These are phyloP conservation scores for Sporothrix schenckii DNA, from an alignment of 2,329 filamentous ascomycete species.

Conservation along the genomic window DNA sequence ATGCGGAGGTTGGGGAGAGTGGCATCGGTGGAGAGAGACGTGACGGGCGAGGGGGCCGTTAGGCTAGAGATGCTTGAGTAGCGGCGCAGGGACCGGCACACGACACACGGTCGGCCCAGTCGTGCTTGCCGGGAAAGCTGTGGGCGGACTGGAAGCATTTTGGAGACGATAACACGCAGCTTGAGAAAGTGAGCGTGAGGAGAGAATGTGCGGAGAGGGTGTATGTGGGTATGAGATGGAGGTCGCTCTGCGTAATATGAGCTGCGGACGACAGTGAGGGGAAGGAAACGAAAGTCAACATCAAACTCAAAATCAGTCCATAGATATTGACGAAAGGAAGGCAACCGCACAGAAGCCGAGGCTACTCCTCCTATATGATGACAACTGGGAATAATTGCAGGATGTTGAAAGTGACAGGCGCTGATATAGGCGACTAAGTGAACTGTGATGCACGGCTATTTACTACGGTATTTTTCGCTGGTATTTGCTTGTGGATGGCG, in stretches of 20 bases:
- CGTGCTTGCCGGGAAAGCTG: slow-evolving; percentile 20
- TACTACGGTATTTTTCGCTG: background rate
- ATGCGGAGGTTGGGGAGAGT: slow-evolving; percentile 48
- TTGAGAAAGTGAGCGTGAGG: slow-evolving; percentile 3
- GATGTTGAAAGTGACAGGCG: background rate
- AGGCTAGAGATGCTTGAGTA: slow-evolving; percentile 1
- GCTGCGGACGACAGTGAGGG: background rate
- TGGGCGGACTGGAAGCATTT: slow-evolving; percentile 25
- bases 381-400: background rate
- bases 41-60: background rate
- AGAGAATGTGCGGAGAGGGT: background rate
- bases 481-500: background rate
- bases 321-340: background rate
- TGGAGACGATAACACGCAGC: background rate
- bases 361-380: background rate
- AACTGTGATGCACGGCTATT: slow-evolving; percentile 10
- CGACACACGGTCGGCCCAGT: slow-evolving; percentile 10
- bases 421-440: background rate
- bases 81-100: background rate
- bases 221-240: background rate
- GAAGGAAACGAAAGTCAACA: background rate
- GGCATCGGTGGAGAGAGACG: slow-evolving; percentile 39
- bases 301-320: too few species aligned
- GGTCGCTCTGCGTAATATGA: slow-evolving; percentile 8
- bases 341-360: background rate